Evolutionary conservation across 805 yeast genomes (phyloP), one percentile per base, ranked within the genome.

Genomic region (Starmerella floris): DNA sequence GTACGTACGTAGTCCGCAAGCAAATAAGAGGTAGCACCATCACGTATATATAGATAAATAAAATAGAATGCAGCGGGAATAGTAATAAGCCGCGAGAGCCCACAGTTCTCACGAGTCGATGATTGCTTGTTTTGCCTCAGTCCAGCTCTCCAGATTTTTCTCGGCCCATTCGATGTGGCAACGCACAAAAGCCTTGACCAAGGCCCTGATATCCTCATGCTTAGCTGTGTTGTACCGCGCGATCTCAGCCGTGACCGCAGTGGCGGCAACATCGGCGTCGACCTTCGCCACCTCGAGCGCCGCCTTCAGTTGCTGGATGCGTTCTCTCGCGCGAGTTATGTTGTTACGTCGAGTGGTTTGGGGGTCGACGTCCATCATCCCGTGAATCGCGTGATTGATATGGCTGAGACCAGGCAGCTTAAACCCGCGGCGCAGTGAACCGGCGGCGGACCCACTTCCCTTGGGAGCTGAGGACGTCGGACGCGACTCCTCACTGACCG

Each of bases 61-160:
- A 40, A 30, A 30, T 36, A 44, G 35, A 26, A 20, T 30, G n/a
- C 27, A 28, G 16, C 22, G 28, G 8, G 9, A 21, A 25, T 25
- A 25, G 13, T 9, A 9, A 25, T 9, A 25, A 25, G 8, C 8
- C 13, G 28, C 28, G 13, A 25, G 28, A 25, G 8, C 8, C 13
- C 8, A 13, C 13, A 25, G 13, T 25, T 11, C 16, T 31, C 35
- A 48, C 4, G 52, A 48, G 27, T 42, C 41, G 8, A 34, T 39
- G 11, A 54, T 48, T 19, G 56, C 58, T 40, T 49, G 52, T 30
- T 68, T 61, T n/a, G 77, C 73, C 45, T 74, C 81, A 45, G 73
- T 74, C 83, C 83, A 78, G 30, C 72, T 66, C 50, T 77, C 81
- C 34, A 75, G 59, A 54, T 78, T 77, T 61, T 75, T 74, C 52